Conservation (phyloP, 2,329 filamentous ascomycete species). For the Diaporthe amygdali region DNA sequence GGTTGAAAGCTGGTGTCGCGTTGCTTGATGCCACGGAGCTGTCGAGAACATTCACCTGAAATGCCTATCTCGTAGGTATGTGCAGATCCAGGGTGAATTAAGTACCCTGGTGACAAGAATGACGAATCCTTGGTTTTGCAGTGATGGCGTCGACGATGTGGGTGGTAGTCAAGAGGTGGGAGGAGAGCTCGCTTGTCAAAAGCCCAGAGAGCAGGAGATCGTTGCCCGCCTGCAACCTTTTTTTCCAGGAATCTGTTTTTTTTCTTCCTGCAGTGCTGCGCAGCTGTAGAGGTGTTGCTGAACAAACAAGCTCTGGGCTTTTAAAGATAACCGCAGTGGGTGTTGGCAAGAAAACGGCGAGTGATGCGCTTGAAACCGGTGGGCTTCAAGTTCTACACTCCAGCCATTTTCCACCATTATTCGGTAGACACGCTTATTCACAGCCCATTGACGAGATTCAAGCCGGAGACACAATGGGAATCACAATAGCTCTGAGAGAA, state of each 20-base stretch:
- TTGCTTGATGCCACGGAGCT: not conserved
- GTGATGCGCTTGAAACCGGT: not conserved
- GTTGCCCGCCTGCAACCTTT: not conserved
- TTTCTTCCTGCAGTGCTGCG: not conserved
- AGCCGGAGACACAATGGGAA: conserved; percentile 1
- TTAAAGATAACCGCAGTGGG: not conserved
- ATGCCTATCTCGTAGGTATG: not conserved
- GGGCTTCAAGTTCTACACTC: not conserved
- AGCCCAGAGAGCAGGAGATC: not conserved
- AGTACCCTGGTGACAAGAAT: not conserved
- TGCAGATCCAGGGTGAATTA: not conserved
- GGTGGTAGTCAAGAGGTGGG: not conserved
- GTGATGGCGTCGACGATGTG: not conserved
- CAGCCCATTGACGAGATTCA: not conserved
- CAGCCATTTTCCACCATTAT: not conserved
- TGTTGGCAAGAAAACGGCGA: not conserved
- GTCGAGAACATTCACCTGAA: not conserved
- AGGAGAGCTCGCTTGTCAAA: not conserved
- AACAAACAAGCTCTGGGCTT: not conserved
- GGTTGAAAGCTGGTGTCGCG: not conserved
- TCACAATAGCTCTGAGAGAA: not conserved
- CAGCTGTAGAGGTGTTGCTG: not conserved
- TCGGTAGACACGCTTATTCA: not conserved
- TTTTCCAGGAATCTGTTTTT: not conserved
- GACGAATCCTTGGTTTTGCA: not conserved